These are phyloP conservation scores for Plasmodium gaboni DNA, from an alignment of 169 alveolate genomes.

Conservation along the genomic window DNA sequence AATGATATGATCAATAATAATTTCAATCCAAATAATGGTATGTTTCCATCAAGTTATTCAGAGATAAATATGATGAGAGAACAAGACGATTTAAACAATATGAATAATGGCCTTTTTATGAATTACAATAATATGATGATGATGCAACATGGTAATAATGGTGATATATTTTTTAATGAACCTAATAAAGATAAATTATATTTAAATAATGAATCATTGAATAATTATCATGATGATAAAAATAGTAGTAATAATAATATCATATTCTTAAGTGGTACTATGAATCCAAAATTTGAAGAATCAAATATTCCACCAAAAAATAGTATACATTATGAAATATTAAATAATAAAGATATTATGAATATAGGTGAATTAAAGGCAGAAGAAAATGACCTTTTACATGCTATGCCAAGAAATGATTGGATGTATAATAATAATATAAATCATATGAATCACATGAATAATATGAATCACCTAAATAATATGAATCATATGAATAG, in stretches of 20 bases:
- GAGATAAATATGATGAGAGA: constrained; percentile 21
- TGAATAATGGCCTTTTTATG: constrained; percentile 14
- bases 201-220: constrained; percentile 9
- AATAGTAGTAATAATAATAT: constrained; percentile 7
- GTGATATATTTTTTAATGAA: constrained; percentile 26
- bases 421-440: constrained; percentile 5
- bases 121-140: constrained; percentile 12
- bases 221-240: constrained; percentile 30
- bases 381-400: constrained; percentile 31
- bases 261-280: constrained; percentile 14
- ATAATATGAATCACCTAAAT: not conserved
- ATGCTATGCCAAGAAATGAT: constrained; percentile 18
- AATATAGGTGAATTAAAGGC: constrained; percentile 17
- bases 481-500: not conserved
- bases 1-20: not conserved
- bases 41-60: constrained; percentile 29
- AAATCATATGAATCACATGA: not conserved
- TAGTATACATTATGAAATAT: not conserved
- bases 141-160: not conserved
- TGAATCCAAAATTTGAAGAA: constrained; percentile 47
- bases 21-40: constrained; percentile 15
- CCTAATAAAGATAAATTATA: constrained; percentile 41
- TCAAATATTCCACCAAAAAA: constrained; percentile 15
- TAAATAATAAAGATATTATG: constrained; percentile 1
- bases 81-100: constrained; percentile 24